Evolutionary conservation across 768 basidiomycete species (phyloP), one percentile per base, ranked within the genome.

Genomic region (Tylopilus vinaceipallidus): DNA sequence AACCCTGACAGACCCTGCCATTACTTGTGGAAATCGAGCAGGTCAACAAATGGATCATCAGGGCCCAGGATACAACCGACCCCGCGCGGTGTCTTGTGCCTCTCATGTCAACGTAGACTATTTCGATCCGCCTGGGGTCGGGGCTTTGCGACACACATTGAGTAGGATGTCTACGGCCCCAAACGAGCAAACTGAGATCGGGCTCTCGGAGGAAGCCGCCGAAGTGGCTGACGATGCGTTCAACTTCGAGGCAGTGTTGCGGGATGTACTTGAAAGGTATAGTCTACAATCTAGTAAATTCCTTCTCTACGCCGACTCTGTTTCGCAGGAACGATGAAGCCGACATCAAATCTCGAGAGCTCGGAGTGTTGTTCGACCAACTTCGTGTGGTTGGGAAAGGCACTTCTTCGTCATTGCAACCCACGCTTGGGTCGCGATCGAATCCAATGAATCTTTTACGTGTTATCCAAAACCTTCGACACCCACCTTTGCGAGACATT

Each of bases 351-450:
- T 49, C 66, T 1, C 75, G 84, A 20, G 72, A 80, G 42, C 76
- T 87, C 4, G 86, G 85, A 0, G 82, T 88, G 11, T 53, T 74
- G 36, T 87, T 88, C 52, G 62, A 79, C 45, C 67, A 81, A 29
- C 73, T 88, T 16, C 71, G 70, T 0, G 86, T 88, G 7, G 72
- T 79, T 20, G 86, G 84, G 3, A 57, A 81, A 7, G 84, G 84
- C 5, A 68, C 80, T 1, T 67, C 79, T 0, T 79, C 79, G 0
- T 77, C 75, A 8, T 75, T 75, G 44, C 81, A 83, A 53, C 58
- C 74, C 1, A 88, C 84, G 0, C 62, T 93, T 4, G 81, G 79
- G n/a, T 84, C 84, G 22, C 60, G 77, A 3, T 70, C 88, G 39
- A 80, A 87, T 62, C 81, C 81, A 0, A 39, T 71, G 19, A 64